A percentile compares a stretch with the other conserved stretches of the same genome.
Evolutionary conservation across 495 filamentous ascomycete species (phyloP).

Genomic region (Tuber aestivum): DNA sequence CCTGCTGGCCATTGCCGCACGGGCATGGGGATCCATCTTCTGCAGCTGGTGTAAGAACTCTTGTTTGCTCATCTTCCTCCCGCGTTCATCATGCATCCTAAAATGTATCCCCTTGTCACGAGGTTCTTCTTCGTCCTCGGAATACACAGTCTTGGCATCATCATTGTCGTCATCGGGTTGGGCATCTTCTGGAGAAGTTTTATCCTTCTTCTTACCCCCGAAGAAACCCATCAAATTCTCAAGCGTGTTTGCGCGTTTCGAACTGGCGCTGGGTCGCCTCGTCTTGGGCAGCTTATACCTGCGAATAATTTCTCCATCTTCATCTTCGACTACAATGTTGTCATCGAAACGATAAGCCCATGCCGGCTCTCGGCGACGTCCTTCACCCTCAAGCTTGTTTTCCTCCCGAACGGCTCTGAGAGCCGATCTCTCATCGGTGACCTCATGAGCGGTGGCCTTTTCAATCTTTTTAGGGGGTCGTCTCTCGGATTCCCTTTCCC

Average conservation of each 20-base stretch:
- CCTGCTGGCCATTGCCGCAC: conserved; percentile 63
- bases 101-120: conserved; percentile 67
- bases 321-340: conserved; percentile 92
- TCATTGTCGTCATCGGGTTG: conserved; percentile 44
- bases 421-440: conserved; percentile 37
- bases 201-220: conserved; percentile 29
- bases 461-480: conserved; percentile 31
- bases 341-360: conserved; percentile 81
- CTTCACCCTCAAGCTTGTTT: conserved; percentile 16
- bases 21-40: conserved; percentile 68
- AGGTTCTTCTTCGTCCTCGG: conserved; percentile 21
- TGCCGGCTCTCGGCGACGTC: conserved; percentile 55
- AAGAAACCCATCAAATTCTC: conserved; percentile 6
- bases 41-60: conserved; percentile 85
- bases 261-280: conserved; percentile 37
- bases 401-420: conserved; percentile 36
- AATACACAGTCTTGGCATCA: conserved; percentile 41
- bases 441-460: conserved; percentile 34
- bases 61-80: conserved; percentile 75
- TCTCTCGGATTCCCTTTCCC: neutral
- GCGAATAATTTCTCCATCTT: conserved; percentile 94
- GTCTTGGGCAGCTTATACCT: conserved; percentile 62
- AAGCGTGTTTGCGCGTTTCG: conserved; percentile 19
- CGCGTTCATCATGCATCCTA: conserved; percentile 66
- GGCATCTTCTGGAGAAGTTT: conserved; percentile 56